Evolutionary conservation across 2,329 filamentous ascomycete species (phyloP), one percentile per base, ranked within the genome.

Genomic region (Aspergillus novofumigatus): DNA sequence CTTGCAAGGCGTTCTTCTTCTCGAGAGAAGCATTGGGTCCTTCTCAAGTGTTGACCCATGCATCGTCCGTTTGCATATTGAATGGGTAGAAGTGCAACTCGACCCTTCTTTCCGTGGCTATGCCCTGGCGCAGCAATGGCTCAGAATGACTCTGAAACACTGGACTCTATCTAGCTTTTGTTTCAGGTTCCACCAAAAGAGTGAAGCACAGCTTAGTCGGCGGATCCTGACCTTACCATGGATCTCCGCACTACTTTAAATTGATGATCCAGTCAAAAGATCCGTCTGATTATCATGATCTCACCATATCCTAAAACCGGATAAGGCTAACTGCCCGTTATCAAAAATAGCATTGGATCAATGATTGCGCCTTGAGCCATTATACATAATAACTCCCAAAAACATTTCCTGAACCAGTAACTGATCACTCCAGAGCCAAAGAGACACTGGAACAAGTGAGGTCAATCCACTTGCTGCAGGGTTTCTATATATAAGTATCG

Each of bases 71-170:
- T 17, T 17, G 32, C 32, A 38, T 38, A 14, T 38, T 38, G 14
- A 17, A 38, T 17, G 4, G 32, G 6, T 38, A 38, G 32, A 38
- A 47, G 20, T 7, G 2, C 20, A 9, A 23, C 21, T 47, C 21
- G 11, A 21, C 42, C 42, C 20, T 45, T 23, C 20, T 45, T 53
- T 29, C 51, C 45, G 62, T 63, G 62, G 62, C 62, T 60, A 65
- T 65, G 62, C 44, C 52, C 58, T 52, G 65, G 62, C 65, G 61
- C 64, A 67, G 63, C 56, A 53, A 59, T 57, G 62, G 57, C 58
- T 58, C 49, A 57, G 55, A 60, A 38, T 51, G 47, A 29, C 35
- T 53, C 45, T 58, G 52, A 63, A 62, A 62, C 62, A 59, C 55
- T 51, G 45, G 56, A 49, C 44, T 32, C 26, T 45, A 23, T 54